Conservation (phyloP, 2,329 filamentous ascomycete genomes). For the Monilinia fructicola region DNA sequence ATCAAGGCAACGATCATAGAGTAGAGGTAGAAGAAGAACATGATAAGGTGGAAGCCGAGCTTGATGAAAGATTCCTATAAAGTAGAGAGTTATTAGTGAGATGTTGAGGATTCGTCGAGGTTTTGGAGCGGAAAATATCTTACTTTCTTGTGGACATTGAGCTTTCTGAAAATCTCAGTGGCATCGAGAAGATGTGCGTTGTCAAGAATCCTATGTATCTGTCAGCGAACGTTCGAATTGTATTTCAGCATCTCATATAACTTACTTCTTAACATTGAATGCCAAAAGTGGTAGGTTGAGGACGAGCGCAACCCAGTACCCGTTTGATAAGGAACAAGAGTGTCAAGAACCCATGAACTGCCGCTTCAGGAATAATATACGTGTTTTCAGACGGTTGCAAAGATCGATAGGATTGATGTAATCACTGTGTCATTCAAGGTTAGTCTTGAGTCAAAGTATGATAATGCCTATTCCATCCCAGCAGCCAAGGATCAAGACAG, state of each 20-base stretch:
- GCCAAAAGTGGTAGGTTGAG: slow-evolving; percentile 88
- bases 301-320: slow-evolving; percentile 92
- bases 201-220: slow-evolving; percentile 73
- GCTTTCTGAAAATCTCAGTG: slow-evolving; percentile 98
- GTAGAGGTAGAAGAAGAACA: slow-evolving; percentile 99
- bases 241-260: slow-evolving; percentile 31
- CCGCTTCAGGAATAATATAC: slow-evolving; percentile 98
- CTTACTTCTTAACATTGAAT: slow-evolving; percentile 98
- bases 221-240: slow-evolving; percentile 40
- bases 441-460: background rate
- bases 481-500: background rate
- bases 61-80: slow-evolving; percentile 95
- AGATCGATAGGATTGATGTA: slow-evolving; percentile 99
- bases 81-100: slow-evolving; percentile 18
- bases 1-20: slow-evolving; percentile 67
- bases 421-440: slow-evolving; percentile 60
- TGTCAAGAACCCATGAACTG: slow-evolving; percentile 92
- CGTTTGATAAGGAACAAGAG: slow-evolving; percentile 97
- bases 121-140: slow-evolving; percentile 1
- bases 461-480: background rate
- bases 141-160: slow-evolving; percentile 99
- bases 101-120: background rate
- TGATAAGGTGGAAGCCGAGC: slow-evolving; percentile 95
- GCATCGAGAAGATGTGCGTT: slow-evolving; percentile 97
- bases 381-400: slow-evolving; percentile 99